A percentile compares a stretch with the other conserved stretches of the same genome.
These are phyloP conservation scores for Stentor roeselii DNA, from an alignment of 73 alveolate genomes.

Conservation along the genomic window DNA sequence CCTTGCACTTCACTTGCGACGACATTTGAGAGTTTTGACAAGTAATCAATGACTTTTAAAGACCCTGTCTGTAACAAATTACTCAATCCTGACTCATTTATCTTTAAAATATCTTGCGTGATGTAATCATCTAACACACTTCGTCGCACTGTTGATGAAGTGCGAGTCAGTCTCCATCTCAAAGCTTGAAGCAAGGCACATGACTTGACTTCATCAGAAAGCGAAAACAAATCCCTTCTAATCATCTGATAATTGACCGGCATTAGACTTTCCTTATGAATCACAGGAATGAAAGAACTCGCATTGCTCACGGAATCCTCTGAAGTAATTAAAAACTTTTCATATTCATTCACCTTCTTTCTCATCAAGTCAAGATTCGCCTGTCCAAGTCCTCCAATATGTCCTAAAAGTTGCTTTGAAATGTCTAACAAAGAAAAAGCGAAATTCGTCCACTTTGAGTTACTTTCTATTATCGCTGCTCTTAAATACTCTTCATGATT, in stretches of 20 bases:
- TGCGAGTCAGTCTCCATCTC: conserved; percentile 69
- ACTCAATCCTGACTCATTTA: conserved; percentile 16
- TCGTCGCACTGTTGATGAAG: conserved; percentile 28
- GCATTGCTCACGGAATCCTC: conserved; percentile 25
- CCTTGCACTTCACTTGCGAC: conserved; percentile 61
- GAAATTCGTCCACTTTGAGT: conserved; percentile 16
- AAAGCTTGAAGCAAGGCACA: conserved; percentile 66
- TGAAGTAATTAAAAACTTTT: conserved; percentile 1
- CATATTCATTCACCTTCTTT: conserved; percentile 10
- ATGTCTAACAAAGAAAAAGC: conserved; percentile 5
- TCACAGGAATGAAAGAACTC: conserved; percentile 12
- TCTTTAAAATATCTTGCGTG: conserved; percentile 51
- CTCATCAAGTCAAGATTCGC: neutral
- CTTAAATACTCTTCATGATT: conserved; percentile 23
- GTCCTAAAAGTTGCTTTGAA: conserved; percentile 16
- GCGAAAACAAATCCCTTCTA: neutral
- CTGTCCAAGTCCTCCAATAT: conserved; percentile 24
- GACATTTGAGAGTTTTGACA: conserved; percentile 47
- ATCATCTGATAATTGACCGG: neutral
- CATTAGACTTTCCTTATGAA: neutral
- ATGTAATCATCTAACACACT: conserved; percentile 41
- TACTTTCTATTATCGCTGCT: conserved; percentile 23
- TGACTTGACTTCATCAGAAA: conserved; percentile 9
- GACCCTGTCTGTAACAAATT: neutral
- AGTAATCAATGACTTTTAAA: conserved; percentile 41